A percentile compares a stretch with the other conserved stretches of the same genome.
These are phyloP conservation scores for Pyracantha coccinea DNA, from an alignment of 331 rosid genomes.

Conservation along the genomic window DNA sequence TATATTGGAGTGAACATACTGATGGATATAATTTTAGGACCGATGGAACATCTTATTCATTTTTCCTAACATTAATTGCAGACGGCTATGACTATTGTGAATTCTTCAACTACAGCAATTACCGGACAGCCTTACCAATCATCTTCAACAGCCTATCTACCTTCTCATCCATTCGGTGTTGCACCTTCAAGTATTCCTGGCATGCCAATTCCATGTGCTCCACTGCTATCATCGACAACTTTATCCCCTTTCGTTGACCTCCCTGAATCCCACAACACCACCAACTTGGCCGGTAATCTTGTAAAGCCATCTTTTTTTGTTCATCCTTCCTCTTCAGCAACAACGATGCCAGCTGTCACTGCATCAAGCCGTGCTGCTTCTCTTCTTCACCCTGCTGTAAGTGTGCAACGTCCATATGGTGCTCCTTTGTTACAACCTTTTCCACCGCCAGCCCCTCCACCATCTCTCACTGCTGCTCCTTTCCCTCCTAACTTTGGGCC, in stretches of 20 bases:
- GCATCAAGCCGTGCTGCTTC: conserved; percentile 37
- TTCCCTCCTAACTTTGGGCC: conserved; percentile 18
- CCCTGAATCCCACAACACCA: conserved; percentile 36
- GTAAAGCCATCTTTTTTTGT: conserved; percentile 65
- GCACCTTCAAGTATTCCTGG: conserved; percentile 32
- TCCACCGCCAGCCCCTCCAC: conserved; percentile 74
- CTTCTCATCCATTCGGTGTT: conserved; percentile 38
- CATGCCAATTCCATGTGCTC: conserved; percentile 41
- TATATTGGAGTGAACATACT: background rate
- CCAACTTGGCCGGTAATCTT: conserved; percentile 48
- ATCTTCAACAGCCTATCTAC: conserved; percentile 28
- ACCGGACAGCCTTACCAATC: conserved; percentile 39
- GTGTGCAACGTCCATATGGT: conserved; percentile 63
- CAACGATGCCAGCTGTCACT: conserved; percentile 42
- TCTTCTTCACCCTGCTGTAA: conserved; percentile 41
- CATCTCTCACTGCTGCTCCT: conserved; percentile 57
- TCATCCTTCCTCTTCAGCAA: conserved; percentile 41
- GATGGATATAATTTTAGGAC: background rate
- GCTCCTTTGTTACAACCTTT: conserved; percentile 73
- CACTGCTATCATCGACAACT: conserved; percentile 36
- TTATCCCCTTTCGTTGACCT: conserved; percentile 28
- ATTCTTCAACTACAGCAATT: conserved; percentile 33
- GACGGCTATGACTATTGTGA: conserved; percentile 45
- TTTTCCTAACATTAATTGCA: conserved; percentile 28
- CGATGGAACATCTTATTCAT: background rate